Base-by-base conservation (phyloP, 371 early-diverging fungal genomes). In the Astathelohania contejeani region DNA sequence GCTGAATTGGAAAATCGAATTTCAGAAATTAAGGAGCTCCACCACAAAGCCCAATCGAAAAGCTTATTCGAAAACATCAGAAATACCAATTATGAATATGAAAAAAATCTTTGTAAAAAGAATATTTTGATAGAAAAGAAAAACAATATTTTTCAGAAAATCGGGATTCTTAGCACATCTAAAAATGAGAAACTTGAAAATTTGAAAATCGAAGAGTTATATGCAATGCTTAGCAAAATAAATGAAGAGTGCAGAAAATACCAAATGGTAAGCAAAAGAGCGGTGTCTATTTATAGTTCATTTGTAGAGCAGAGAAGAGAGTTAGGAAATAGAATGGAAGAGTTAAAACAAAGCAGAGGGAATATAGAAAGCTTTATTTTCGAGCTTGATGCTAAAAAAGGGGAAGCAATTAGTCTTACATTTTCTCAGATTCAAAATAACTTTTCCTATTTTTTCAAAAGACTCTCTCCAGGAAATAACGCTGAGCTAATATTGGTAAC, bases 341-440 rank as follows among this genome's bases (percentile, higher is more conserved):
- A 63, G 16, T 49, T 68, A n/a, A 32, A 39, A 27, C 7, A 27
- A 3, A 60, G 56, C 19, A 67, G 58, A 45, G 27, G 47, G 9
- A 56, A 58, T 24, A 71, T 74, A 23, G 26, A 32, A 18, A 52
- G 61, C 0, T 66, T 69, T 62, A 65, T 72, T 43, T 9, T 14
- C 12, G 45, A 53, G 22, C 46, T 74, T 20, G 72, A 74, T 40
- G 20, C 19, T 23, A 69, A 58, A 52, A 74, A 71, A 61, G 57
- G 63, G 29, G 53, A 63, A 18, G 60, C 60, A 9, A 65, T 74
- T 43, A 50, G 45, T 43, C 32, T 58, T 32, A 67, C 67, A 23
- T 58, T 71, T 32, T 35, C 28, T 19, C 27, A 56, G 49, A 43
- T 69, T 10, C 47, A 65, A 39, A 24, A 32, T 9, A 62, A 70